Base-by-base conservation (phyloP, 1,284 basidiomycete genomes). In the Marasmius tenuissimus region DNA sequence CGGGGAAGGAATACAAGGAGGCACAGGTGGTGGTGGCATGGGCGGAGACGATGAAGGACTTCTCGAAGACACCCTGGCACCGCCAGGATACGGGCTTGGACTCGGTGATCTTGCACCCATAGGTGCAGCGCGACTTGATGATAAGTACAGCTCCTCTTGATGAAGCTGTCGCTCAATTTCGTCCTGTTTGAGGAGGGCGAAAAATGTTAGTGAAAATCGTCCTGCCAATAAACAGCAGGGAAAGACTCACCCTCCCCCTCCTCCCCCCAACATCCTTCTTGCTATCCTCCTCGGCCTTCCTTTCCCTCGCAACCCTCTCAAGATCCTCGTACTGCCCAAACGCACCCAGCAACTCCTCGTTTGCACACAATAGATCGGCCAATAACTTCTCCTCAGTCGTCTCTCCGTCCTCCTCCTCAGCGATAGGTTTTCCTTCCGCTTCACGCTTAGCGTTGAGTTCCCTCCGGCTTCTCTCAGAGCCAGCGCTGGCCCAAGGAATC, bases 401-500 rank as follows among this genome's bases (percentile, higher is more conserved):
- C 59, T 79, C 76, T 61, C 75, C 66, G 34, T 61, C 63, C 48
- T 63, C 63, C 48, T 63, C 49, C 64, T 60, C 69, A 66, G 63
- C 69, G 65, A 69, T 4, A 35, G n/a, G 14, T 14, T 16, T 16
- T 55, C 16, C 12, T 20, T 14, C 22, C 11, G 34, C 16, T n/a
- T 22, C 6, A 27, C n/a, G 40, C 69, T 64, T 53, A 6, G 59
- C 57, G 40, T 68, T 60, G 52, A 62, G 58, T 34, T 75, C 71
- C 58, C 70, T 78, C 8, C 72, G 73, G 16, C 58, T 66, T 35
- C 85, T 75, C 5, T 91, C 91, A 1, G 92, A 91, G 20, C 84
- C 81, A 4, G 91, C 85, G 18, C 85, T 83, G 4, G 92, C 92
- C 92, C 92, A 93, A 10, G 87, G 83, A 60, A 93, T 91, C 72